Conservation (phyloP, 352 stramenopile genomes). For the Phytophthora hybrid region DNA sequence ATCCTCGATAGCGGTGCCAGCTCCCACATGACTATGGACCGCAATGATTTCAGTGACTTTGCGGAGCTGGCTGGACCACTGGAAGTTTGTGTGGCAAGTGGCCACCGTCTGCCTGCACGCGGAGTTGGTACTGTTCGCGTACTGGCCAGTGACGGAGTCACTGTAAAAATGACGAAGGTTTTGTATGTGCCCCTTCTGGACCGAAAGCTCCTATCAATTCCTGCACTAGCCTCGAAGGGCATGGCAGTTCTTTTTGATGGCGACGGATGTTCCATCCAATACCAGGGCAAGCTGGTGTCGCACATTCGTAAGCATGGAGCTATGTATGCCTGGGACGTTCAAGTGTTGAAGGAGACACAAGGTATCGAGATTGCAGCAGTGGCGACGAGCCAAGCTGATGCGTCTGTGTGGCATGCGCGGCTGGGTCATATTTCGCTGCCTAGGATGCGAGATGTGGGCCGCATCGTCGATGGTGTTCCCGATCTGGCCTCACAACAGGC, state of each 20-base stretch:
- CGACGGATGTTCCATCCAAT: slow-evolving; percentile 15
- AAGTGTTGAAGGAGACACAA: slow-evolving; percentile 2
- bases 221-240: slow-evolving; percentile 12
- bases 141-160: too few species aligned
- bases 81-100: too few species aligned
- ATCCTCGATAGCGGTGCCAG: too few species aligned
- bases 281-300: slow-evolving; percentile 2
- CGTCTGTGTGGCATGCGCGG: slow-evolving; percentile 23
- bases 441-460: not conserved
- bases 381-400: not conserved
- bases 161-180: too few species aligned
- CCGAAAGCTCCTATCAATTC: slow-evolving; percentile 26
- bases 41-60: too few species aligned
- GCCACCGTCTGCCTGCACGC: too few species aligned
- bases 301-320: not conserved
- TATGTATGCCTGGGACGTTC: slow-evolving; percentile 14
- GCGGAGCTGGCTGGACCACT: too few species aligned
- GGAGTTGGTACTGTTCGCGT: too few species aligned
- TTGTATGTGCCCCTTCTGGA: too few species aligned
- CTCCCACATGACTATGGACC: too few species aligned
- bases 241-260: slow-evolving; percentile 13
- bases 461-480: not conserved
- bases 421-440: slow-evolving; percentile 18
- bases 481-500: not conserved
- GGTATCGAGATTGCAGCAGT: slow-evolving; percentile 8